Percentiles rank a stretch among this genome's conserved stretches.
phyloP scores from a whole-genome alignment of 2,329 filamentous ascomycete species.

The Epichloe elymi region DNA sequence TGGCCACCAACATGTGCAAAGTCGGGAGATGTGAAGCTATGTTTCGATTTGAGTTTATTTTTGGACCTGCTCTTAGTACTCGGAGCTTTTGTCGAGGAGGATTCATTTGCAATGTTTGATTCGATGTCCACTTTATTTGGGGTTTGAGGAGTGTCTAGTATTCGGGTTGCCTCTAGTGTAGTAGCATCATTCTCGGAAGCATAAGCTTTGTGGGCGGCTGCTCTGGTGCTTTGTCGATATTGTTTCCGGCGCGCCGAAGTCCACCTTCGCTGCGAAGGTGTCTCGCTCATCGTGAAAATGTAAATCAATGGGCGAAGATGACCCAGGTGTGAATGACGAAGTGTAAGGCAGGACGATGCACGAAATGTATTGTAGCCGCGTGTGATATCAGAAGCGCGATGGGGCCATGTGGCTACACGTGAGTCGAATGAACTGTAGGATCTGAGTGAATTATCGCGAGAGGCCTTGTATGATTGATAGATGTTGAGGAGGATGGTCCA shows the following conservation, averaged over 20 bases:
- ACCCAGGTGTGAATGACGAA: background rate
- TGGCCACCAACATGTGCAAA: constrained; percentile 26
- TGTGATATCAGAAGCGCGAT: background rate
- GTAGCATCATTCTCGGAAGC: constrained; percentile 43
- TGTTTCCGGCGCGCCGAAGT: constrained; percentile 24
- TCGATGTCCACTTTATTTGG: constrained; percentile 30
- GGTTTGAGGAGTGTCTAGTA: constrained; percentile 28
- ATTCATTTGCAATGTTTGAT: constrained; percentile 18
- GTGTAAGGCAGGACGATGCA: background rate
- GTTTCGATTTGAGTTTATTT: constrained; percentile 11
- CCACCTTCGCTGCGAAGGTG: constrained; percentile 7
- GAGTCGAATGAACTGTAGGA: background rate
- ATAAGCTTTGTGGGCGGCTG: constrained; percentile 38
- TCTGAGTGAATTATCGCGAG: background rate
- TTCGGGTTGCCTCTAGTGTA: constrained; percentile 18
- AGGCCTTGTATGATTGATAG: background rate
- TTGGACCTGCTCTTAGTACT: constrained; percentile 19
- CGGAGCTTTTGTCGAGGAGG: constrained; percentile 15
- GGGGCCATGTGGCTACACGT: background rate
- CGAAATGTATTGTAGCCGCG: background rate
- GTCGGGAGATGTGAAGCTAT: constrained; percentile 27
- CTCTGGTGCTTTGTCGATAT: constrained; percentile 28
- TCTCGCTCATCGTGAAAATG: constrained; percentile 4
- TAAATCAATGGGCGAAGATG: background rate
- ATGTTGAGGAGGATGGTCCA: background rate